phyloP scores from a whole-genome alignment of 441 rosid genomes.

The Lagerstroemia fauriei region DNA sequence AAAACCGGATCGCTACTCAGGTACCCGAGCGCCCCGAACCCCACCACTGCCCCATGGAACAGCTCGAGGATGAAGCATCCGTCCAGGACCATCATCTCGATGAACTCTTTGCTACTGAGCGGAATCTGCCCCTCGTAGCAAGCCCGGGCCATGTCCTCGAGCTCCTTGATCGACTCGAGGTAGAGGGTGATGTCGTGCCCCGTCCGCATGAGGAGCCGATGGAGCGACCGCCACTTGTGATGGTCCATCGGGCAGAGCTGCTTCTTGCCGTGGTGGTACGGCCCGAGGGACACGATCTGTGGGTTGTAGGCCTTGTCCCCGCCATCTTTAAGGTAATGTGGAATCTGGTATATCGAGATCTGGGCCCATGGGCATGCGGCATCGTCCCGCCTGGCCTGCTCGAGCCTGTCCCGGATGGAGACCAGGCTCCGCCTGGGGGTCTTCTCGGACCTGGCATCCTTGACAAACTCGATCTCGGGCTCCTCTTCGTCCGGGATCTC shows the following conservation, averaged over 20 bases:
- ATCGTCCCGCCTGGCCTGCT: conserved; percentile 68
- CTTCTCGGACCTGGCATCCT: neutral
- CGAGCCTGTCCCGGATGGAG: conserved; percentile 60
- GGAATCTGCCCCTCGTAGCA: conserved; percentile 62
- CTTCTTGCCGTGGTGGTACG: conserved; percentile 73
- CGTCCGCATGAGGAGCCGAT: conserved; percentile 58
- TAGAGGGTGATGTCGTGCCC: conserved; percentile 50
- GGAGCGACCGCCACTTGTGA: conserved; percentile 80
- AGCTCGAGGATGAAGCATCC: conserved; percentile 80
- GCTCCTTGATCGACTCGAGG: conserved; percentile 59
- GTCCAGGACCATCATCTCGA: conserved; percentile 83
- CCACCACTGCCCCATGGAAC: conserved; percentile 67
- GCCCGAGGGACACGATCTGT: conserved; percentile 75
- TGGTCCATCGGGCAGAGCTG: conserved; percentile 68
- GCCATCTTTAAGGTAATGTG: conserved; percentile 66
- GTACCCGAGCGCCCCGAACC: conserved; percentile 68
- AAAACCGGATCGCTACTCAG: conserved; percentile 74
- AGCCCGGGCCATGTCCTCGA: conserved; percentile 67
- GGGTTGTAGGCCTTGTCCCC: conserved; percentile 78
- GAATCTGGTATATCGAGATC: conserved; percentile 69
- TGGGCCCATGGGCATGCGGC: conserved; percentile 55
- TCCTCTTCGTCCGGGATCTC: conserved; percentile 18
- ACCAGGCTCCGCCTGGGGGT: conserved; percentile 27
- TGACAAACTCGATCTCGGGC: conserved; percentile 8
- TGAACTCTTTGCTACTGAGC: conserved; percentile 67